Evolutionary conservation across 306 rosid species (phyloP).

Genomic region (Argentina anserina): DNA sequence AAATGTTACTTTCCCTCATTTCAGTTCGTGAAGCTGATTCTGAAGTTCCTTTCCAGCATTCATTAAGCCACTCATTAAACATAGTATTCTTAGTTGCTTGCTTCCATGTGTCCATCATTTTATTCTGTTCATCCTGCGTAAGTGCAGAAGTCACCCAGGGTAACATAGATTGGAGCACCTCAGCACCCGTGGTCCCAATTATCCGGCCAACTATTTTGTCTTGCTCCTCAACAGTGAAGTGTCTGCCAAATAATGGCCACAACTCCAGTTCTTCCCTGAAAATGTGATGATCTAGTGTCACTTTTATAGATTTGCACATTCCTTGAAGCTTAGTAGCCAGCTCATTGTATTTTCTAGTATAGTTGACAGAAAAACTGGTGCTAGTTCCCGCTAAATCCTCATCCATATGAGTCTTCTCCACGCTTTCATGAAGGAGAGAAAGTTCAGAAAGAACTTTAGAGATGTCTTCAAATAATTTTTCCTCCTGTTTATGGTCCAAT

Average conservation of each 20-base stretch:
- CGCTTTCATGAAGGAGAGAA: conserved; percentile 68
- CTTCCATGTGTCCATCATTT: conserved; percentile 99
- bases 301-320: conserved; percentile 94
- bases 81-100: conserved; percentile 98
- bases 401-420: conserved; percentile 39
- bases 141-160: conserved; percentile 99
- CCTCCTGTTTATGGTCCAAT: conserved; percentile 95
- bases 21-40: conserved; percentile 47
- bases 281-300: conserved; percentile 93
- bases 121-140: conserved; percentile 94
- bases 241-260: conserved; percentile 94
- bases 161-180: conserved; percentile 98
- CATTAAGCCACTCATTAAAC: conserved; percentile 98
- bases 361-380: conserved; percentile 38
- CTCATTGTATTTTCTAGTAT: conserved; percentile 65
- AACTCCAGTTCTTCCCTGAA: conserved; percentile 95
- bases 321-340: conserved; percentile 98
- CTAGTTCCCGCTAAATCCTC: conserved; percentile 39
- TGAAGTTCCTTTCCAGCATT: conserved; percentile 89
- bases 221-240: conserved; percentile 96
- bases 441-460: conserved; percentile 81
- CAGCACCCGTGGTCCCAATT: conserved; percentile 99
- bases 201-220: conserved; percentile 94
- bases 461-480: conserved; percentile 82
- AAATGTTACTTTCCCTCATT: conserved; percentile 41